Evolutionary conservation across 2,329 filamentous ascomycete genomes (phyloP).

Genomic region (Aspergillus udagawae): DNA sequence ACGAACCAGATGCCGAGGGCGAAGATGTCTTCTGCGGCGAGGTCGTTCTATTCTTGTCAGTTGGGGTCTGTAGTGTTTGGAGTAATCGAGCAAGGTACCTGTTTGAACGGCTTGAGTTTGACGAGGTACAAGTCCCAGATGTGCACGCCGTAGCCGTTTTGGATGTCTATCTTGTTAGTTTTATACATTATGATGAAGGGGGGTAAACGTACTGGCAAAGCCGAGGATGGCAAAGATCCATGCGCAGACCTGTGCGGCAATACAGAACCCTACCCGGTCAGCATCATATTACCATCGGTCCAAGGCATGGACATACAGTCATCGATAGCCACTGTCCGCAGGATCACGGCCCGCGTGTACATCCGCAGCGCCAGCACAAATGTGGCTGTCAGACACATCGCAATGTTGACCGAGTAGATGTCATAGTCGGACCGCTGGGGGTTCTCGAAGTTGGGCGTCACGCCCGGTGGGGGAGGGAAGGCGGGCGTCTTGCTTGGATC

Average conservation of each 20-base stretch:
- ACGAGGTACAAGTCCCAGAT: constrained; percentile 11
- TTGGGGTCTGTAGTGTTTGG: not conserved
- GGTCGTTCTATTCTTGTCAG: constrained; percentile 3
- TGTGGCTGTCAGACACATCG: constrained; percentile 7
- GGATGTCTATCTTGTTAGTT: constrained; percentile 6
- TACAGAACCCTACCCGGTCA: constrained; percentile 5
- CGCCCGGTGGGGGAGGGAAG: constrained; percentile 1
- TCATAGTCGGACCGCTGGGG: constrained; percentile 5
- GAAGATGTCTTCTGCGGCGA: constrained; percentile 11
- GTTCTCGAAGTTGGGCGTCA: not conserved
- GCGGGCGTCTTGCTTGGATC: constrained; percentile 10
- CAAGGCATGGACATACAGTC: constrained; percentile 5
- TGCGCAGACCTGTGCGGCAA: constrained; percentile 9
- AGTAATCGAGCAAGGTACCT: not conserved
- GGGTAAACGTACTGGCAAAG: constrained; percentile 3
- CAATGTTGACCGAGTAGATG: constrained; percentile 11
- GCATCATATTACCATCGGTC: not conserved
- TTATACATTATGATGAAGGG: too few relatives aligned
- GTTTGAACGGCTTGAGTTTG: constrained; percentile 9
- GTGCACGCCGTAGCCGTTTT: constrained; percentile 12
- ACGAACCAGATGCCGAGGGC: constrained; percentile 14
- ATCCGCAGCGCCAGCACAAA: constrained; percentile 4
- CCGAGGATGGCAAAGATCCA: constrained; percentile 13
- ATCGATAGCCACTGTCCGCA: constrained; percentile 3
- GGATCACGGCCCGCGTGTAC: constrained; percentile 6